phyloP scores from a whole-genome alignment of 345 rosid genomes.

The Eucalyptus rudis region DNA sequence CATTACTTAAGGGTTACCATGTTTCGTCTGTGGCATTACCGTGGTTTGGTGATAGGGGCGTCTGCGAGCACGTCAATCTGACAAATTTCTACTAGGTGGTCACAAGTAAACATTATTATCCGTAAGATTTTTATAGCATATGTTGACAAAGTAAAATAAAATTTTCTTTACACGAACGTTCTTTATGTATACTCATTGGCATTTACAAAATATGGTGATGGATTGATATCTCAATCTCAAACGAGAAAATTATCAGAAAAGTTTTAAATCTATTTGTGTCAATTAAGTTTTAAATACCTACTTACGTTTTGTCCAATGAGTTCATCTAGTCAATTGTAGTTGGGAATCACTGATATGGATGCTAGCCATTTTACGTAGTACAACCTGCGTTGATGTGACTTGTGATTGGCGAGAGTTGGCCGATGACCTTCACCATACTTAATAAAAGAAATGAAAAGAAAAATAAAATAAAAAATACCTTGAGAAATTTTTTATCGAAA shows the following conservation, averaged over 20 bases:
- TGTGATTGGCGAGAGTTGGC: not conserved
- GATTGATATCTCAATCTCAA: too few relatives aligned
- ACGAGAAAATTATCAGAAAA: too few relatives aligned
- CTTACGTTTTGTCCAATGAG: fast-evolving
- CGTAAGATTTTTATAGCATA: not conserved
- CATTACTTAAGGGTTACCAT: not conserved
- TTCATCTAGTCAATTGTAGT: fast-evolving
- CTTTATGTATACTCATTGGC: not conserved
- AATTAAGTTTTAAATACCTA: too few relatives aligned
- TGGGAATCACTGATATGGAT: fast-evolving
- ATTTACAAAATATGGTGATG: not conserved
- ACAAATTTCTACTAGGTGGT: too few relatives aligned
- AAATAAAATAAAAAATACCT: not conserved
- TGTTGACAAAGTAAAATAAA: too few relatives aligned
- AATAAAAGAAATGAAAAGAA: not conserved
- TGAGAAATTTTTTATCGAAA: not conserved
- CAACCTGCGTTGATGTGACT: too few relatives aligned
- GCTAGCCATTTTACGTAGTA: fast-evolving
- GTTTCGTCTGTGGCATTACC: not conserved
- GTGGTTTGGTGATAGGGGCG: not conserved
- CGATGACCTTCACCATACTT: not conserved
- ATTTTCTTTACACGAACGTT: not conserved
- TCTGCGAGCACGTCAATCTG: too few relatives aligned
- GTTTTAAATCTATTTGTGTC: not conserved
- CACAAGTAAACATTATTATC: too few relatives aligned